Percentiles rank a stretch among this genome's conserved stretches.
Conservation (phyloP, 177 flowering plant genomes). For the Vitis hybrid region DNA sequence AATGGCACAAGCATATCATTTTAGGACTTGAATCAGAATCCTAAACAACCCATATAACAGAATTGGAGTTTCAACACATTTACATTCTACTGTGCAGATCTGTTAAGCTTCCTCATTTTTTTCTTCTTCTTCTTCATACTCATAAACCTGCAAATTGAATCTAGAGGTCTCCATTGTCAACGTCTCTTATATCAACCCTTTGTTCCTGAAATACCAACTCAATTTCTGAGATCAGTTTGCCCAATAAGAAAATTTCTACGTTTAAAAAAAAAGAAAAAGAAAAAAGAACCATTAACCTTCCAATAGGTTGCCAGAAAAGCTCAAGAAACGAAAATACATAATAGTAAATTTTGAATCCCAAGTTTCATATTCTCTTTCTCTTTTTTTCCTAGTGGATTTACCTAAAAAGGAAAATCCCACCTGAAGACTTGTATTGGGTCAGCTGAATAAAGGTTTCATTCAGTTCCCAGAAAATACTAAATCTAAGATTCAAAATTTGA, state of each 20-base stretch:
- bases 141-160: constrained; percentile 1
- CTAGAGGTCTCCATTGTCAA: background rate
- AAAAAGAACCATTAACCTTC: background rate
- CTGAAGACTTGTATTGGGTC: no score
- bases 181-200: constrained; percentile 44
- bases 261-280: constrained; percentile 2
- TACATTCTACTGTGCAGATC: constrained; percentile 17
- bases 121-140: constrained; percentile 7
- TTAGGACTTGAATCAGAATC: background rate
- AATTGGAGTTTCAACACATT: constrained; percentile 16
- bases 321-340: no score
- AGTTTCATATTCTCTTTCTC: no score
- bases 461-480: no score
- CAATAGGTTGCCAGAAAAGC: no score
- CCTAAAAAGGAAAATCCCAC: no score
- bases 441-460: no score
- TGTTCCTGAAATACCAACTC: constrained; percentile 37
- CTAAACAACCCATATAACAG: constrained; percentile 7
- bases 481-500: no score
- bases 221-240: background rate
- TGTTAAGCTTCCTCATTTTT: background rate
- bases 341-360: no score
- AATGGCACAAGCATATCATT: background rate
- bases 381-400: no score
- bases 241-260: background rate